phyloP scores from a whole-genome alignment of 805 yeast genomes.

The Wickerhamiella musiphila region DNA sequence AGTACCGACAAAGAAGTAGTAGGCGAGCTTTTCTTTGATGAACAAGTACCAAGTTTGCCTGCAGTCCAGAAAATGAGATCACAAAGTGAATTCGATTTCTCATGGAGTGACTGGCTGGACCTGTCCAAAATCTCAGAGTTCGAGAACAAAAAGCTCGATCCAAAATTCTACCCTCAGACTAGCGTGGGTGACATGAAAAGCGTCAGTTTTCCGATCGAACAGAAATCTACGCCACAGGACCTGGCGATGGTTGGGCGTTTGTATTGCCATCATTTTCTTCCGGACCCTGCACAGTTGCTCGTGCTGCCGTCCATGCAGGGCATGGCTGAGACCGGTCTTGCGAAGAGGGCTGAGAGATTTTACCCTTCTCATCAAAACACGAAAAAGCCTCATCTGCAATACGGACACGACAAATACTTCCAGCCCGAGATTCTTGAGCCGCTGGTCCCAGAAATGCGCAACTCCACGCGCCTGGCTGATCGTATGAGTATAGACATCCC shows the following conservation, averaged over 20 bases:
- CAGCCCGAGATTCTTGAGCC: slow-evolving; percentile 8
- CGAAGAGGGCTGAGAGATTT: not conserved
- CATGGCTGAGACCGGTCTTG: not conserved
- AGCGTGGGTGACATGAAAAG: not conserved
- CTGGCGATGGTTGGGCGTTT: slow-evolving; percentile 12
- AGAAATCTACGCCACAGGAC: slow-evolving; percentile 6
- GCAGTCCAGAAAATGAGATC: no score
- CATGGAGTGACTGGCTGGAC: slow-evolving; percentile 20
- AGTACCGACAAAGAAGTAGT: no score
- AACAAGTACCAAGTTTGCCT: no score
- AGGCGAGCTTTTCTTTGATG: no score
- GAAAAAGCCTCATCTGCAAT: slow-evolving; percentile 1
- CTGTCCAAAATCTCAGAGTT: slow-evolving; percentile 8
- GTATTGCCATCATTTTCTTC: slow-evolving; percentile 7
- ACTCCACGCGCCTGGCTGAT: not conserved
- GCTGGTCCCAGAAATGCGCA: not conserved
- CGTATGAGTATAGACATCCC: not conserved
- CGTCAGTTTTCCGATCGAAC: slow-evolving; percentile 5
- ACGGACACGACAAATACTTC: slow-evolving; percentile 8
- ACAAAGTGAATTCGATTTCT: slow-evolving; percentile 9
- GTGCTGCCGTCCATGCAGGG: slow-evolving; percentile 3
- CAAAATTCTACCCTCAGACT: slow-evolving; percentile 8
- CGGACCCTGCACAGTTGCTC: slow-evolving; percentile 10
- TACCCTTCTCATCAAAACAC: not conserved
- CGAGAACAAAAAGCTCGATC: slow-evolving; percentile 6